These are phyloP conservation scores for Dendrostoma leiphaemia DNA, from an alignment of 2,329 filamentous ascomycete species.

Conservation along the genomic window DNA sequence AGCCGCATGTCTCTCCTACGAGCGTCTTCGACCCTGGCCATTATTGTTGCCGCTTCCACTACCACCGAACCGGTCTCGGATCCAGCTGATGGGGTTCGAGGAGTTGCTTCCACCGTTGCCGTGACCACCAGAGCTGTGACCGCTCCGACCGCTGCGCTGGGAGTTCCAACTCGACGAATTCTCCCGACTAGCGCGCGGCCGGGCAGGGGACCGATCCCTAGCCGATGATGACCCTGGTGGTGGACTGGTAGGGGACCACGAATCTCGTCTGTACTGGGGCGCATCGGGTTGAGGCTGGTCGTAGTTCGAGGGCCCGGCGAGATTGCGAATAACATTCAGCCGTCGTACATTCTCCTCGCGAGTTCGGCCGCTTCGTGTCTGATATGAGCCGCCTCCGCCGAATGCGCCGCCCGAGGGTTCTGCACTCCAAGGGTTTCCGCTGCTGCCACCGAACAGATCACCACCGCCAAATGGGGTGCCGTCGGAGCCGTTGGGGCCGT, in stretches of 20 bases:
- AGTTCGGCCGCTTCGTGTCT: constrained; percentile 11
- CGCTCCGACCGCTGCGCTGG: constrained; percentile 1
- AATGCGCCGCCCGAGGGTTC: not conserved
- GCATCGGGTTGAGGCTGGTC: not conserved
- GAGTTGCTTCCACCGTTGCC: constrained; percentile 1
- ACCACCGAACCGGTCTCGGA: constrained; percentile 23
- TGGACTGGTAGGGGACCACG: constrained; percentile 17
- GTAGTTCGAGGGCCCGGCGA: constrained; percentile 13
- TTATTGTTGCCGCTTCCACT: not conserved
- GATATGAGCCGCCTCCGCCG: constrained; percentile 2
- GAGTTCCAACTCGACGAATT: constrained; percentile 8
- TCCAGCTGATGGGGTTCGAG: constrained; percentile 22
- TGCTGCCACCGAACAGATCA: not conserved
- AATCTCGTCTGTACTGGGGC: constrained; percentile 12
- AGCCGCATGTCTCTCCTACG: constrained; percentile 6
- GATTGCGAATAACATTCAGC: constrained; percentile 25
- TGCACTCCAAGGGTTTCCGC: not conserved
- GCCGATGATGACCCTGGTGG: constrained; percentile 9
- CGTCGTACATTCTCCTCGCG: constrained; percentile 20
- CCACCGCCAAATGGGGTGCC: no score
- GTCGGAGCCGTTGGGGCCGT: not conserved
- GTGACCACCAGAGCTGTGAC: not conserved
- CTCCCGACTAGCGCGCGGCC: not conserved
- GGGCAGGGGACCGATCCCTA: constrained; percentile 16
- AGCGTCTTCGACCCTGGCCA: constrained; percentile 9